Base-by-base conservation (phyloP, 495 filamentous ascomycete species). In the Staphylotrichum tortipilum region DNA sequence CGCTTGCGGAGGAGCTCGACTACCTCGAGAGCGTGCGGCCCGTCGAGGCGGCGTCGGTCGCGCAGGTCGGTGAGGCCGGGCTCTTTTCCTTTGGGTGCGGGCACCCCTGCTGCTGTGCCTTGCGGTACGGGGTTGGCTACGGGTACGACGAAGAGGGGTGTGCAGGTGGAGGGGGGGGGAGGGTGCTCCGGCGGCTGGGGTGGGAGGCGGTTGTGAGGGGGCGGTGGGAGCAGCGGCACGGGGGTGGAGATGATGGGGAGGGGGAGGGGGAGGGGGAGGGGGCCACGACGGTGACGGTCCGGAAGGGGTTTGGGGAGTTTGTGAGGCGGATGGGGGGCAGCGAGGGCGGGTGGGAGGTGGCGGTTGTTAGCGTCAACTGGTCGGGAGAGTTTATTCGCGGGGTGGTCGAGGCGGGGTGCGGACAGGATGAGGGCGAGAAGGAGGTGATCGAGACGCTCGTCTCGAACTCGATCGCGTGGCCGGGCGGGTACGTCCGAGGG, bases 311-410 rank as follows among this genome's bases (percentile, higher is more conserved):
- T 38, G 34, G 14, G 29, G 45, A 47, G 15, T 64, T 75, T 31
- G 43, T 70, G 22, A 23, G 19, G 17, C 21, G 14, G 18, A 12
- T 35, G 7, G 19, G 8, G 18, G 30, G 11, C 4, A 2, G 46
- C 5, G 22, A 33, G 5, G 33, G 50, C 35, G 62, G 55, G 5
- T 62, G 53, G 65, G 54, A 54, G 26, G 55, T 70, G 41, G 62
- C 57, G 19, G 55, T 76, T 3, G 59, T 75, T 7, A 71, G 67
- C 11, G 68, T 76, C 2, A 75, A 76, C 37, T 75, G 70, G 71
- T 69, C 65, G 4, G 35, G 56, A 0, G 57, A 60, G n/a, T 74
- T 73, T 47, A 69, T 74, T 8, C 46, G 58, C 10, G 60, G 63
- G 12, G 61, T 60, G 8, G 28, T 67, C 3, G 50, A 12, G 22